Evolutionary conservation across 1,284 basidiomycete species (phyloP).

Genomic region (Papiliotrema nemorosa): DNA sequence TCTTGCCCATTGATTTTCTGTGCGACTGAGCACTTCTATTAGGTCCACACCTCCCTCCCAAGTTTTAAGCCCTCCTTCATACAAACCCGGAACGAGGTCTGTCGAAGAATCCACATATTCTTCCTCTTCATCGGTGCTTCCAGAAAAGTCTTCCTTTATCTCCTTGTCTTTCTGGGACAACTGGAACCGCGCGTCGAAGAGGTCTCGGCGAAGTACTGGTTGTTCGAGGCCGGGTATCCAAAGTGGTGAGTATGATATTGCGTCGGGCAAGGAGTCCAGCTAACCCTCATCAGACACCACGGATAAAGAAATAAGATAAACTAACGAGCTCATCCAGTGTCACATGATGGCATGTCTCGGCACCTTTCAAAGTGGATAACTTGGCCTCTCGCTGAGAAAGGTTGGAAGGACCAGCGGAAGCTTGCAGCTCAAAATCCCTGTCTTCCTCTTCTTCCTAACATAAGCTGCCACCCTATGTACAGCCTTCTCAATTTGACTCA

Average conservation of each 20-base stretch:
- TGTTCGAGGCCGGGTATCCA: not conserved
- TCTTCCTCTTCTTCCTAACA: conserved; percentile 13
- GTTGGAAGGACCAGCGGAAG: conserved; percentile 2
- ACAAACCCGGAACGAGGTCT: conserved; percentile 85
- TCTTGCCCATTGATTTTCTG: conserved; percentile 27
- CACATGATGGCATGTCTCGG: conserved; percentile 25
- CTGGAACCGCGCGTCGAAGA: conserved; percentile 93
- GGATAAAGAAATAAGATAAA: not conserved
- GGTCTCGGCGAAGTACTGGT: conserved; percentile 64
- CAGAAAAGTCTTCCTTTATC: not conserved
- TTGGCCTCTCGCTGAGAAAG: too few species aligned
- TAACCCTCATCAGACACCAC: conserved; percentile 10
- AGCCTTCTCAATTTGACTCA: conserved; percentile 7
- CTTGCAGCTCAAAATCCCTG: conserved; percentile 1
- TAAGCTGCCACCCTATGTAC: too few species aligned
- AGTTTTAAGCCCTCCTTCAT: conserved; percentile 95
- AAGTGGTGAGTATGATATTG: conserved; percentile 44
- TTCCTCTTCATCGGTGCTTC: conserved; percentile 17
- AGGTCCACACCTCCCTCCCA: conserved; percentile 96
- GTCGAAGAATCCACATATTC: conserved; percentile 73
- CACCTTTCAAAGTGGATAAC: not conserved
- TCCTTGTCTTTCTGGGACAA: conserved; percentile 54
- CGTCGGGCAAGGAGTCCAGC: conserved; percentile 39
- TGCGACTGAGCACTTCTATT: conserved; percentile 51
- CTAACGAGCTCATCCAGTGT: conserved; percentile 41